Evolutionary conservation across 768 basidiomycete species (phyloP).

Genomic region (Lentinula detonsa): DNA sequence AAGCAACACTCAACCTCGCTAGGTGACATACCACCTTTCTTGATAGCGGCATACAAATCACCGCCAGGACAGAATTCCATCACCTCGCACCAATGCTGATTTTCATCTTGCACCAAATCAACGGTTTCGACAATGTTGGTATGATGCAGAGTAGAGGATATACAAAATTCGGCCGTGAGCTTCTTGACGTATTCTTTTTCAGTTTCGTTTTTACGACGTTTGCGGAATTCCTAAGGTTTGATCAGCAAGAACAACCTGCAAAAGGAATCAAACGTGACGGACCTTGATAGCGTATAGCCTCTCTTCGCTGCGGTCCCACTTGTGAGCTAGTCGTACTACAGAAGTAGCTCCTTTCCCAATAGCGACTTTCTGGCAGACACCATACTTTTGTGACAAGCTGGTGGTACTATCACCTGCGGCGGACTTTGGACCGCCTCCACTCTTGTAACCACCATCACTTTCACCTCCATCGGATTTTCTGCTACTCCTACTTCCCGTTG

Average conservation of each 20-base stretch:
- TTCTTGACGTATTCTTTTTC: conserved; percentile 99
- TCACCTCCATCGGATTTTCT: conserved; percentile 8
- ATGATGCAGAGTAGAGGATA: conserved; percentile 92
- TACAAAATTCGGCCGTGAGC: conserved; percentile 98
- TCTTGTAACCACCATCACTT: conserved; percentile 7
- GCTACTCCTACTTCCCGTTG: conserved; percentile 27
- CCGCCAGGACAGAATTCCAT: conserved; percentile 99
- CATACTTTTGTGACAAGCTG: conserved; percentile 84
- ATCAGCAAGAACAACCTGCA: conserved; percentile 3
- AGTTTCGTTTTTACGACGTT: conserved; percentile 94
- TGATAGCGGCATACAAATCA: conserved; percentile 97
- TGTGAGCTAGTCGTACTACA: conserved; percentile 93
- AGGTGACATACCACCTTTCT: conserved; percentile 64
- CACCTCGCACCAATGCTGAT: conserved; percentile 96
- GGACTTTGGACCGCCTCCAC: conserved; percentile 23
- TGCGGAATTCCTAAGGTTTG: conserved; percentile 84
- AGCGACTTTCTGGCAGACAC: conserved; percentile 92
- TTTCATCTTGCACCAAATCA: conserved; percentile 98
- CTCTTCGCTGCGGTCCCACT: conserved; percentile 96
- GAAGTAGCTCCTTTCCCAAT: conserved; percentile 99
- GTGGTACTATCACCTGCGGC: conserved; percentile 46
- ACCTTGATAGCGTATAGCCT: conserved; percentile 99
- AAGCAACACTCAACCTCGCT: conserved; percentile 97
- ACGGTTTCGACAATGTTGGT: conserved; percentile 97
- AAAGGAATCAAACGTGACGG: conserved; percentile 15